A percentile compares a stretch with the other conserved stretches of the same genome.
Evolutionary conservation across 2,329 filamentous ascomycete genomes (phyloP).

Genomic region (Talaromyces sp.): DNA sequence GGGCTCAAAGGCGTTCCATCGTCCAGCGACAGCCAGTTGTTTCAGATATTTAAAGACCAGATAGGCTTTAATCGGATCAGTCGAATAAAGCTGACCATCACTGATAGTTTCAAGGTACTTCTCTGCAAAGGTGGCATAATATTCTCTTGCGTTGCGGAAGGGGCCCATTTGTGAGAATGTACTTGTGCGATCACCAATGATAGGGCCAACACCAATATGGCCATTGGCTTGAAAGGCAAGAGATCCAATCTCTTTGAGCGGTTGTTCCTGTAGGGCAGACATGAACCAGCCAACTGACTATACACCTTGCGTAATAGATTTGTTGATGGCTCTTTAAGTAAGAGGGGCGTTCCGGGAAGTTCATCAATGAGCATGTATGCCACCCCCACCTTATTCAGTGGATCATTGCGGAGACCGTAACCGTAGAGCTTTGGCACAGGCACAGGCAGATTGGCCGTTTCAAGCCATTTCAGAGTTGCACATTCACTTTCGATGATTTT

Average conservation of each 20-base stretch:
- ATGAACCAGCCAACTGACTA: constrained; percentile 18
- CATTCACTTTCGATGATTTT: constrained; percentile 5
- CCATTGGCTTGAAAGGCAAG: not conserved
- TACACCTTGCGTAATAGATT: constrained; percentile 23
- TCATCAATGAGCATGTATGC: constrained; percentile 31
- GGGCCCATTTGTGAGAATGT: constrained; percentile 24
- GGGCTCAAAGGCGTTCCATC: constrained; percentile 7
- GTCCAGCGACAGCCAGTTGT: constrained; percentile 2
- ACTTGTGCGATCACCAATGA: constrained; percentile 9
- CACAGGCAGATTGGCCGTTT: constrained; percentile 31
- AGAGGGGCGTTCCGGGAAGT: constrained; percentile 25
- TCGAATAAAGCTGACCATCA: constrained; percentile 6
- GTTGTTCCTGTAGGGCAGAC: not conserved
- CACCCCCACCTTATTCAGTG: constrained; percentile 25
- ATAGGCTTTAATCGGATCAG: constrained; percentile 3
- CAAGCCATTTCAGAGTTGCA: constrained; percentile 13
- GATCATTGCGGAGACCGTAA: constrained; percentile 24
- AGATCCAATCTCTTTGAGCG: not conserved
- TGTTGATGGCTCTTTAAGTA: constrained; percentile 16
- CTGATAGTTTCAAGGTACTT: constrained; percentile 5
- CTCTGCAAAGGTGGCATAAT: constrained; percentile 2
- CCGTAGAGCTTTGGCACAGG: constrained; percentile 25
- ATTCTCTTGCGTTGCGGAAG: constrained; percentile 34
- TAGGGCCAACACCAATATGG: constrained; percentile 6
- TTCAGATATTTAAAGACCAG: constrained; percentile 8